These are phyloP conservation scores for Austroboletus novae-zelandiae DNA, from an alignment of 1,284 basidiomycete genomes.

Conservation along the genomic window DNA sequence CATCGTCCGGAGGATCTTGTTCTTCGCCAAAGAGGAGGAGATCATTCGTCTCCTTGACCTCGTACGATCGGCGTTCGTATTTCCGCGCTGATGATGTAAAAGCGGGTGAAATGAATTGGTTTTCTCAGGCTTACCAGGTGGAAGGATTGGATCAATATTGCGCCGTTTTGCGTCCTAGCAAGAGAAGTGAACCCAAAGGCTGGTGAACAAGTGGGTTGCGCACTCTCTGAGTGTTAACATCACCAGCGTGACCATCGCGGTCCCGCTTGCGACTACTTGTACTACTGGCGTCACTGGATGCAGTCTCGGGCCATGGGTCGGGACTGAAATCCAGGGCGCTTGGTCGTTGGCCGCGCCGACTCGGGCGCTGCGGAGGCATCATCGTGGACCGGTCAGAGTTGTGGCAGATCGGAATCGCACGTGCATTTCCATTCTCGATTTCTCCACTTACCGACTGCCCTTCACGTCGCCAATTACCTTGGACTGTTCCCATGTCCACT, in stretches of 20 bases:
- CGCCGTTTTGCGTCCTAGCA: slow-evolving; percentile 26
- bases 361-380: slow-evolving; percentile 9
- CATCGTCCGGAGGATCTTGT: slow-evolving; percentile 18
- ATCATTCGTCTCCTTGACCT: slow-evolving; percentile 27
- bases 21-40: slow-evolving; percentile 37
- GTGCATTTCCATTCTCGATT: no score
- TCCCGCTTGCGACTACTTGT: slow-evolving; percentile 23
- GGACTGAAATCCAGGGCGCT: slow-evolving; percentile 33
- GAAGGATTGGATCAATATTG: slow-evolving; percentile 23
- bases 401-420: no score
- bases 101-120: neutral
- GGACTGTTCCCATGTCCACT: no score
- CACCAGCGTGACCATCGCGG: slow-evolving; percentile 10
- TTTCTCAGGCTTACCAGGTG: slow-evolving; percentile 14
- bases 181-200: neutral
- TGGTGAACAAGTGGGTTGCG: neutral
- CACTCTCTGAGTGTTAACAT: slow-evolving; percentile 17
- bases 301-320: slow-evolving; percentile 18
- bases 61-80: slow-evolving; percentile 29
- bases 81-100: slow-evolving; percentile 17
- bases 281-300: slow-evolving; percentile 22
- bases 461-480: no score
- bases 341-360: slow-evolving; percentile 29
- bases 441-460: no score
- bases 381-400: neutral